Base-by-base conservation (phyloP, 306 rosid genomes). In the Medicago lupulina region DNA sequence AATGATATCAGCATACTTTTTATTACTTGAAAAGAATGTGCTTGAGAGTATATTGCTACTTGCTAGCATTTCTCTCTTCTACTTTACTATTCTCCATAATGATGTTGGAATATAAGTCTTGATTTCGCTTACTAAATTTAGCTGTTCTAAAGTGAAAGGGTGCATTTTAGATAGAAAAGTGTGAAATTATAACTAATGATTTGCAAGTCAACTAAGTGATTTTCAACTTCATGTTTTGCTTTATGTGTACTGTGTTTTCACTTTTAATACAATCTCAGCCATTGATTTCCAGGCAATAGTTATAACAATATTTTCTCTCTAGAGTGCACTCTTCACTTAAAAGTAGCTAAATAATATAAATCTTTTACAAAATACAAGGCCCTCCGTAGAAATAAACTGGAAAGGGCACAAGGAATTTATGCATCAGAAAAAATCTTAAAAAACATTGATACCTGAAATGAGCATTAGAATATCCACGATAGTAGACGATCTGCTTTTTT, bases 391-490 rank as follows among this genome's bases (percentile, higher is more conserved):
- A 25, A 31, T 58, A 67, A 62, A 79, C 46, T 71, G 76, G 55
- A 71, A 74, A 40, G 43, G 76, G 54, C 23, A 7, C 40, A 49
- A n/a, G 43, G 64, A 54, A 66, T 14, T 49, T 50, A 58, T 67
- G 80, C 15, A 14, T 65, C 8, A 28, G 14, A 58, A 76, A 41
- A 38, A 31, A 49, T 17, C 51, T 61, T 9, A 55, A 58, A 58
- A 71, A 49, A 41, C 21, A 53, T 44, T 49, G 40, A 80, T 81
- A 95, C 98, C 98, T 87, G 88, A 96, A 96, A 90, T 96, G 99
- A 38, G 98, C 90, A 58, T 93, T 76, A 44, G 98, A 96, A 84
- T 96, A 96, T 54, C 99, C 99, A 10, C 99, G 95, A 72, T 96
- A 92, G 85, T 92, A 87, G 61, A 96, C 91, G 67, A 84, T 71